These are phyloP conservation scores for Yamadazyma oceani DNA, from an alignment of 1,139 yeast species.

Conservation along the genomic window DNA sequence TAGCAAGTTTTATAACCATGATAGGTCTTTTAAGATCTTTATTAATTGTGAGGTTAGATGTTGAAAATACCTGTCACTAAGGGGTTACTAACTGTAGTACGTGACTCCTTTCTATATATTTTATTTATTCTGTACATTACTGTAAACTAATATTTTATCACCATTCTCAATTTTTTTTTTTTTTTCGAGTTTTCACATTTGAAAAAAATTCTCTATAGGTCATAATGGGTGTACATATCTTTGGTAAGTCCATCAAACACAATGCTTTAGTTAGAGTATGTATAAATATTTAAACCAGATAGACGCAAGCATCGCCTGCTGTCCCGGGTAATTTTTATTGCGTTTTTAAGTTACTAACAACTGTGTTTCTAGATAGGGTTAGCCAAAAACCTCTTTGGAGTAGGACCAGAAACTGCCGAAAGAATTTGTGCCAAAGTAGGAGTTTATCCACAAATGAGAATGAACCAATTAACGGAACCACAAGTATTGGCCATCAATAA, in stretches of 20 bases:
- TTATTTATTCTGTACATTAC: not conserved
- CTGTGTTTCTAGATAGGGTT: slow-evolving; percentile 66
- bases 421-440: slow-evolving; percentile 85
- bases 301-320: too few species aligned
- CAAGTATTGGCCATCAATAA: slow-evolving; percentile 84
- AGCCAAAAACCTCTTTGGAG: slow-evolving; percentile 80
- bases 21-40: slow-evolving; percentile 73
- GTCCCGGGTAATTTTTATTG: too few species aligned
- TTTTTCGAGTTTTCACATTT: not conserved
- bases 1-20: slow-evolving; percentile 94
- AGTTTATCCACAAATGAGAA: slow-evolving; percentile 88
- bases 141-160: not conserved
- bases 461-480: slow-evolving; percentile 89
- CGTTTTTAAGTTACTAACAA: too few species aligned
- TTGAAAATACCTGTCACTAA: slow-evolving; percentile 41
- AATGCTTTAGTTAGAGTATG: slow-evolving; percentile 44
- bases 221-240: slow-evolving; percentile 76
- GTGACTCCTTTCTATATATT: too few species aligned
- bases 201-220: too few species aligned
- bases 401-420: slow-evolving; percentile 75
- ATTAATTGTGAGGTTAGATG: slow-evolving; percentile 71
- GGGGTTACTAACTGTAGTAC: too few species aligned
- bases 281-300: slow-evolving; percentile 12
- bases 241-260: slow-evolving; percentile 70
- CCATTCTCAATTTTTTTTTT: not conserved